Conservation (phyloP, 768 basidiomycete genomes). For the Phylloporus scabripes region DNA sequence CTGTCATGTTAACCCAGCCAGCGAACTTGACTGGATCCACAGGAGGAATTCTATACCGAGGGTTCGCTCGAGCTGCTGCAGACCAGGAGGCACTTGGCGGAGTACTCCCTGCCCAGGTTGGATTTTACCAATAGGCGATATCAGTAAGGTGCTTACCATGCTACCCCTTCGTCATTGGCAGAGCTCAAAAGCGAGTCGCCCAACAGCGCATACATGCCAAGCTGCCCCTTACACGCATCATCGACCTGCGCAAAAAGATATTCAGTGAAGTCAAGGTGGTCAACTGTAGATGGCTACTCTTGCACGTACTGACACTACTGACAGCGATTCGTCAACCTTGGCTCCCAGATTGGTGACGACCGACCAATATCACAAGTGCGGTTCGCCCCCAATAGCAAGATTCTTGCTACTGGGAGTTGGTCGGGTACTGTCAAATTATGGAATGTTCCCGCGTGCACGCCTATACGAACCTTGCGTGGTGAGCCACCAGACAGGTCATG, state of each 20-base stretch:
- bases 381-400: slow-evolving; percentile 86
- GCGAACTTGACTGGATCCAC: slow-evolving; percentile 9
- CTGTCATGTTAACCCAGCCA: neutral
- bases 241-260: slow-evolving; percentile 89
- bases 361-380: slow-evolving; percentile 91
- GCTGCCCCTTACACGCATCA: slow-evolving; percentile 80
- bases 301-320: neutral
- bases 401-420: slow-evolving; percentile 93
- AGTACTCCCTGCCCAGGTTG: slow-evolving; percentile 94
- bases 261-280: slow-evolving; percentile 86
- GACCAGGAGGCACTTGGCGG: slow-evolving; percentile 80
- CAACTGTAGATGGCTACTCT: neutral
- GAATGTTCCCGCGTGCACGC: slow-evolving; percentile 90
- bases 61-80: slow-evolving; percentile 84
- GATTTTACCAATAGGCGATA: slow-evolving; percentile 54
- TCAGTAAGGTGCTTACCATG: slow-evolving; percentile 74
- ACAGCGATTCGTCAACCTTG: slow-evolving; percentile 86
- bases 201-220: slow-evolving; percentile 89
- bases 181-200: slow-evolving; percentile 92
- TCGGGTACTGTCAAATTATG: slow-evolving; percentile 92
- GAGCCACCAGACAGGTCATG: slow-evolving; percentile 8
- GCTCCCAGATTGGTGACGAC: slow-evolving; percentile 97
- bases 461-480: slow-evolving; percentile 73
- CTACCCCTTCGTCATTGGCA: slow-evolving; percentile 43
- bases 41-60: slow-evolving; percentile 95